Conservation (phyloP, 805 yeast species). For the Nakazawaea laoshanensis region DNA sequence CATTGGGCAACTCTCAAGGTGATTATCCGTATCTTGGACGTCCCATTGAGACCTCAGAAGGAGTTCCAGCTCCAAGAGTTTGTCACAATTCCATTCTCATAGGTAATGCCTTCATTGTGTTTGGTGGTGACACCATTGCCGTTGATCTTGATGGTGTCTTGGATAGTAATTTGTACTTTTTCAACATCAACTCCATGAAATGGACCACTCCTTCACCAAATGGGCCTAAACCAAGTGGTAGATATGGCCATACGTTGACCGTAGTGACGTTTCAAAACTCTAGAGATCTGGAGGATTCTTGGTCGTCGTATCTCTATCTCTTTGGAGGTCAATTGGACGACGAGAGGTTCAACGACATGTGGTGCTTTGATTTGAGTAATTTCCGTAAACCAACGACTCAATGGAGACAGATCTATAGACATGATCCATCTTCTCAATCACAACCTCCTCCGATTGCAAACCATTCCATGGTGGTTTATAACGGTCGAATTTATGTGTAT, state of each 20-base stretch:
- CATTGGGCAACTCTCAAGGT: conserved; percentile 30
- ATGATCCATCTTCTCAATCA: conserved; percentile 21
- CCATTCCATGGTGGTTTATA: conserved; percentile 80
- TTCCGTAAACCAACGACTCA: conserved; percentile 76
- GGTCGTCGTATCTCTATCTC: conserved; percentile 53
- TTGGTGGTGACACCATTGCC: conserved; percentile 91
- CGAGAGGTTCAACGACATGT: conserved; percentile 72
- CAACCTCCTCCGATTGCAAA: conserved; percentile 81
- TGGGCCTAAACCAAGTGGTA: conserved; percentile 77
- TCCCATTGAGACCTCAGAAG: conserved; percentile 62
- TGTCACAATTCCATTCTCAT: conserved; percentile 90
- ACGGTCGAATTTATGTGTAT: conserved; percentile 73
- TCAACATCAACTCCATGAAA: conserved; percentile 67
- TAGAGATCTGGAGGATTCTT: conserved; percentile 21
- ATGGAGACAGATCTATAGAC: conserved; percentile 70
- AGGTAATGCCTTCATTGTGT: conserved; percentile 91
- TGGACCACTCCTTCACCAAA: conserved; percentile 74
- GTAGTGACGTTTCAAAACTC: conserved; percentile 58
- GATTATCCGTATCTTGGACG: conserved; percentile 30
- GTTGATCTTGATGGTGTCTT: conserved; percentile 68
- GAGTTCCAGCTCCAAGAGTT: conserved; percentile 90
- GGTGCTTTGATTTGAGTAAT: conserved; percentile 78
- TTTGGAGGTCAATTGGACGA: conserved; percentile 94
- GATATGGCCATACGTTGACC: conserved; percentile 89
- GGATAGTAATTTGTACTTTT: conserved; percentile 84